Evolutionary conservation across 345 rosid species (phyloP), one percentile per base, ranked within the genome.

Genomic region (Conringia planisiliqua): DNA sequence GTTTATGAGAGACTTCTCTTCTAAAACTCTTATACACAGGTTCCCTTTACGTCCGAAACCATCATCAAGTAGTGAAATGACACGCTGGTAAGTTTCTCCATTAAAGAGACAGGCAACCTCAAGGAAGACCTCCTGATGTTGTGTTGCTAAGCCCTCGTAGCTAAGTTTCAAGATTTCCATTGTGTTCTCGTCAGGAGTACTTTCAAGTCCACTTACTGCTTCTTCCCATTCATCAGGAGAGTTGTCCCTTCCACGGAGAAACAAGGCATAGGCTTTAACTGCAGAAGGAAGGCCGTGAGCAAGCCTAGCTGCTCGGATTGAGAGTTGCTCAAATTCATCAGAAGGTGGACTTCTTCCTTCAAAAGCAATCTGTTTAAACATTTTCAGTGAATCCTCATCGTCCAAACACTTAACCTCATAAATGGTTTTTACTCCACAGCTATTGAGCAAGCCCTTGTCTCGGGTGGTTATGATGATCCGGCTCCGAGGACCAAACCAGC

Each of bases 251-350:
- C 36, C 51, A 5, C 24, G 43, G 7, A 82, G 59, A 47, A 7
- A 72, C 0, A 72, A 68, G 3, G 81, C 82, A 7, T 77, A 8
- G 2, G 77, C 71, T 56, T 50, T 64, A 17, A 84, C 39, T 8
- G 82, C 79, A 12, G 81, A 48, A 14, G 82, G 87, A 35, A 79
- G 20, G 0, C 85, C 82, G 3, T 66, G 26, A 18, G 62, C 73
- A 73, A 73, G 71, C 48, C 14, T 6, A 8, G 71, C 22, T 5
- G 79, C 69, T 4, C 18, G 40, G 7, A 50, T 2, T 6, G 79
- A 44, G n/a, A 79, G 32, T 11, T 65, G 32, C 12, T 70, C 73
- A 29, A 55, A 30, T 11, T 3, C 65, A 43, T 7, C 22, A 58
- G 4, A 16, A 4, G 16, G 20, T 3, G 48, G 4, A 4, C 4